Conservation (phyloP, 257 asterid species). For the Solanum corneliomulleri region DNA sequence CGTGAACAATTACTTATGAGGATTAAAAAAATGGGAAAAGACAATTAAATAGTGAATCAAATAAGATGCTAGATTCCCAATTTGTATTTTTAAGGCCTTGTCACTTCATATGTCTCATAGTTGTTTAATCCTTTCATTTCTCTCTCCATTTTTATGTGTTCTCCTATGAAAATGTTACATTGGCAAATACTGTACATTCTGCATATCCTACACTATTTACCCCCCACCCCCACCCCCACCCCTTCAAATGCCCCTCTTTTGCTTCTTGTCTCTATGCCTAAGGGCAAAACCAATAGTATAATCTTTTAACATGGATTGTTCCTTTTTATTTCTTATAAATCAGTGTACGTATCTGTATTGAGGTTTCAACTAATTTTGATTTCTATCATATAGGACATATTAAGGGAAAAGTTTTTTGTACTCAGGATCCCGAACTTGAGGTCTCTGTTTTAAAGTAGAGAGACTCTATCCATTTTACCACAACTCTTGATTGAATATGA, state of each 20-base stretch:
- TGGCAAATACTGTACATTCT: neutral
- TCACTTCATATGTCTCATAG: constrained; percentile 26
- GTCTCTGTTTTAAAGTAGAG: neutral
- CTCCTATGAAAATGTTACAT: neutral
- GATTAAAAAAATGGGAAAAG: neutral
- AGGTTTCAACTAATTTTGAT: neutral
- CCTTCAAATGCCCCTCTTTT: neutral
- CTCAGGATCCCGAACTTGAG: accelerated
- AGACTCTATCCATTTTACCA: neutral
- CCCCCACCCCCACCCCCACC: too few relatives aligned
- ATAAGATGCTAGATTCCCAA: constrained; percentile 37
- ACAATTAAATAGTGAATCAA: constrained; percentile 38
- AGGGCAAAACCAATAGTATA: neutral
- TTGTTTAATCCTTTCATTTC: neutral
- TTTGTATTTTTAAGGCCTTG: constrained; percentile 21
- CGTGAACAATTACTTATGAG: neutral
- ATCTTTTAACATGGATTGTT: neutral
- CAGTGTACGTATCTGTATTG: accelerated
- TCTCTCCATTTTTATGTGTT: constrained; percentile 2
- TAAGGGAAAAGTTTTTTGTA: accelerated
- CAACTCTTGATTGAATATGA: accelerated
- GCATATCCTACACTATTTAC: neutral
- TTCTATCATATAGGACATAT: accelerated
- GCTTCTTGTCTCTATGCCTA: neutral
- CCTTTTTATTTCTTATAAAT: neutral